Percentiles rank a stretch among this genome's conserved stretches.
Evolutionary conservation across 1,139 yeast genomes (phyloP).

Genomic region (Nakaseomyces uthaithaninus): DNA sequence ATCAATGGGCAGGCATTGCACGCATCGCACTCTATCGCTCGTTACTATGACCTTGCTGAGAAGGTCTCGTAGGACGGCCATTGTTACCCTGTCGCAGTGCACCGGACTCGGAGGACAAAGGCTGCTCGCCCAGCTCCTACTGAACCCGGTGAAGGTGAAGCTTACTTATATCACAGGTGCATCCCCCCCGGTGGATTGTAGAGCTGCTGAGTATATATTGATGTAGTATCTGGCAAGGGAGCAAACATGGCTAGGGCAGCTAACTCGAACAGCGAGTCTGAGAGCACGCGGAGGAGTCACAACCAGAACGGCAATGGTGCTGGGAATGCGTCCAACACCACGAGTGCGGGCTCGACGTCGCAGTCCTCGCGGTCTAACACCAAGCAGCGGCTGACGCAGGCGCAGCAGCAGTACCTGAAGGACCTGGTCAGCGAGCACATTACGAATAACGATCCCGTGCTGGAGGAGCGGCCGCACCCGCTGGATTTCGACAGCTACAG

Average conservation of each 20-base stretch:
- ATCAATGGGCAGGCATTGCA: no score
- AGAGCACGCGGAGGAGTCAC: constrained; percentile 11
- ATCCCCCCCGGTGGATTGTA: no score
- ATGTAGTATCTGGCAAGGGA: no score
- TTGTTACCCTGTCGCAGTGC: no score
- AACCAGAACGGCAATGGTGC: constrained; percentile 2
- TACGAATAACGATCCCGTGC: constrained; percentile 28
- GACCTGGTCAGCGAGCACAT: constrained; percentile 25
- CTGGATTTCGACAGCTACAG: constrained; percentile 27
- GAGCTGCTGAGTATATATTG: no score
- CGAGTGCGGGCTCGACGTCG: constrained; percentile 8
- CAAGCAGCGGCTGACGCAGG: constrained; percentile 28
- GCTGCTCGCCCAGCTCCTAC: no score
- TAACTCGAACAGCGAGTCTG: constrained; percentile 16
- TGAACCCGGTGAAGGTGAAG: no score
- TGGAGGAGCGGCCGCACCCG: constrained; percentile 19
- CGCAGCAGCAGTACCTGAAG: constrained; percentile 31
- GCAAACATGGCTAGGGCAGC: constrained; percentile 22
- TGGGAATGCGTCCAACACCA: constrained; percentile 1
- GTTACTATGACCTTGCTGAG: no score
- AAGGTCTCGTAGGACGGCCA: no score
- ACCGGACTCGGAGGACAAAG: no score
- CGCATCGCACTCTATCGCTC: no score
- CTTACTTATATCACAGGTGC: no score
- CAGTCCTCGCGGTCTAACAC: constrained; percentile 16